These are phyloP conservation scores for Phaeotremella fagi DNA, from an alignment of 768 basidiomycete species.

Conservation along the genomic window DNA sequence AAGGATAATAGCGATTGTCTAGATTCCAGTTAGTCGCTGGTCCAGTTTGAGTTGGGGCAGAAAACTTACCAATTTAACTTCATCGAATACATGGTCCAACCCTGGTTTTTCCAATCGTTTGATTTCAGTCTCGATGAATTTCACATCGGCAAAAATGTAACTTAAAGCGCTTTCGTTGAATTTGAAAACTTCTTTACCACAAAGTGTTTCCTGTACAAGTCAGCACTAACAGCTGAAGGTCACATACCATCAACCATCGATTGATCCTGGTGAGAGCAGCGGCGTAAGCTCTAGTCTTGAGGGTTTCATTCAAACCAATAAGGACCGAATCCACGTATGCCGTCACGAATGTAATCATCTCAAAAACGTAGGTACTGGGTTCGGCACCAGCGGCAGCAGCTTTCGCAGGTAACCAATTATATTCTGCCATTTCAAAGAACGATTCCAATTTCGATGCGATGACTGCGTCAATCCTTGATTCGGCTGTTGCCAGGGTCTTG, in stretches of 20 bases:
- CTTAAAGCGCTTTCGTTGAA: conserved; percentile 87
- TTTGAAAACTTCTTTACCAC: conserved; percentile 56
- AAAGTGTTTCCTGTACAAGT: conserved; percentile 23
- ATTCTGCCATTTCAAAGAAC: conserved; percentile 91
- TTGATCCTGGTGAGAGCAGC: conserved; percentile 85
- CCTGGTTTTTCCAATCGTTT: conserved; percentile 67
- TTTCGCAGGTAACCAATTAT: conserved; percentile 70
- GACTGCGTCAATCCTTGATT: conserved; percentile 69
- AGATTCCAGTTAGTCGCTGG: not conserved
- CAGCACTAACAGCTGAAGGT: not conserved
- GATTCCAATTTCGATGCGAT: conserved; percentile 90
- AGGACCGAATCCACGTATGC: conserved; percentile 78
- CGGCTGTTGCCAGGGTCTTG: conserved; percentile 63
- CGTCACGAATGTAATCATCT: conserved; percentile 91
- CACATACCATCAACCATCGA: conserved; percentile 75
- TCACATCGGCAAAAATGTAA: conserved; percentile 78
- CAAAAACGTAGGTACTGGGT: conserved; percentile 90
- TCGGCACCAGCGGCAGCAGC: conserved; percentile 55
- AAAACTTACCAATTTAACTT: conserved; percentile 66
- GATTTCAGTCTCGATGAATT: conserved; percentile 83
- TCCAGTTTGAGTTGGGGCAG: not conserved
- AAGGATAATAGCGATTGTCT: conserved; percentile 58
- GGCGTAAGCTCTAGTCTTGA: conserved; percentile 85
- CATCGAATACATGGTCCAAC: conserved; percentile 67
- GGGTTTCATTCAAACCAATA: conserved; percentile 70